Evolutionary conservation across 2,329 filamentous ascomycete genomes (phyloP), one percentile per base, ranked within the genome.

Genomic region (Ceratocystis harringtonii): DNA sequence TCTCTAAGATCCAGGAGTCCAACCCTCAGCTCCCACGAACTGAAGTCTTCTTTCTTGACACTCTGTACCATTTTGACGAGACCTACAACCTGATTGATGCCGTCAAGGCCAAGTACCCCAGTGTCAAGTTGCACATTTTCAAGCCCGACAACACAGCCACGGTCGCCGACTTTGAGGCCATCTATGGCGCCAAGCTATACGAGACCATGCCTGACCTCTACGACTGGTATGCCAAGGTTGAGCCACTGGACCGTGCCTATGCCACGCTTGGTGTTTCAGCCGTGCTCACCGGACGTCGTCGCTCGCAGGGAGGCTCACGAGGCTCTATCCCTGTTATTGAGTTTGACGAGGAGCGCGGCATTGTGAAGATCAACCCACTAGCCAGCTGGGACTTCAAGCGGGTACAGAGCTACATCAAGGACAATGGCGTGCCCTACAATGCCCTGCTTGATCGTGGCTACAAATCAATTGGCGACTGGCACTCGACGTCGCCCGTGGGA

Each of bases 381-480:
- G 92, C 92, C 73, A 90, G 92, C 78, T 99, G 94, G 94, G 83
- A 83, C 55, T 99, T 99, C 78, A 79, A 84, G 68, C 88, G 97
- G 74, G 92, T 99, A 68, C 86, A 92, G 76, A 80, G 84, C 50
- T 99, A 99, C 78, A 84, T 96, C 77, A 83, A 85, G 71, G 86
- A 88, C 72, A 84, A 96, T 79, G 77, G 90, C 68, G 91, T 99
- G 3, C 94, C 94, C 0, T 97, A 96, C 81, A 99, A 99, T 75
- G 85, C 83, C 68, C 83, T 99, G 36, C 83, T 99, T 60, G 90
- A 96, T 77, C 82, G 80, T 67, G 94, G 94, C n/a, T 99, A 99
- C 82, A 96, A 97, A 82, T 96, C 90, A 69, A 82, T 99, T 69
- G 94, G 94, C 68, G 94, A 99, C 80, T 97, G 92, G 90, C 94